A percentile compares a stretch with the other conserved stretches of the same genome.
These are phyloP conservation scores for Neurospora sp. DNA, from an alignment of 495 filamentous ascomycete genomes.

Conservation along the genomic window DNA sequence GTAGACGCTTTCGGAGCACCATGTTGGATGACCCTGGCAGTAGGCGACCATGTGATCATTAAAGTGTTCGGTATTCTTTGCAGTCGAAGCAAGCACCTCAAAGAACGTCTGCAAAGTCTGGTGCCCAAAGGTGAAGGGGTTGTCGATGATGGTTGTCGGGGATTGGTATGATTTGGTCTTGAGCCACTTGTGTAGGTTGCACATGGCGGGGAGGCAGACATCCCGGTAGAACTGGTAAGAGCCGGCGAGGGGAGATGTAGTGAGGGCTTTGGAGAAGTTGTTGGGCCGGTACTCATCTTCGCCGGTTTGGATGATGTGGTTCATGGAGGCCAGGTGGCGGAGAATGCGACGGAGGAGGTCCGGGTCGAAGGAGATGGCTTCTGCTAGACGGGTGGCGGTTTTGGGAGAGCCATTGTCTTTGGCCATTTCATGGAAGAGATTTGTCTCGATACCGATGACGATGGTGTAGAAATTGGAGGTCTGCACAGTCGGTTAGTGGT, in stretches of 20 bases:
- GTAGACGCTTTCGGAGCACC: slow-evolving; percentile 40
- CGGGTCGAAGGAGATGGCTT: slow-evolving; percentile 5
- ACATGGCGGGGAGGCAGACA: slow-evolving; percentile 9
- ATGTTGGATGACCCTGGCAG: slow-evolving; percentile 37
- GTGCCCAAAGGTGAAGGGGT: slow-evolving; percentile 21
- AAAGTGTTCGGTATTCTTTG: slow-evolving; percentile 27
- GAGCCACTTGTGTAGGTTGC: slow-evolving; percentile 13
- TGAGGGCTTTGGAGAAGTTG: slow-evolving; percentile 32
- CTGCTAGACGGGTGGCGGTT: slow-evolving; percentile 5
- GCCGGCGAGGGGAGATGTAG: slow-evolving; percentile 17
- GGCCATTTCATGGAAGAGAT: slow-evolving; percentile 10
- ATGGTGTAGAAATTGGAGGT: slow-evolving; percentile 6
- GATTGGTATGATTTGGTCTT: slow-evolving; percentile 16
- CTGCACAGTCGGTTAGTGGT: not conserved
- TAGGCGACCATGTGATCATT: slow-evolving; percentile 44
- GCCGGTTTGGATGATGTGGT: slow-evolving; percentile 34
- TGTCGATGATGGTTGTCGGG: slow-evolving; percentile 17
- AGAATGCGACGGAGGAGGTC: slow-evolving; percentile 25
- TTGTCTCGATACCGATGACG: slow-evolving; percentile 7
- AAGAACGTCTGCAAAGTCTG: slow-evolving; percentile 20
- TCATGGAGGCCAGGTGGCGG: slow-evolving; percentile 42
- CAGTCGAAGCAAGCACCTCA: slow-evolving; percentile 16
- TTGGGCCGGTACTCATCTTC: slow-evolving; percentile 35
- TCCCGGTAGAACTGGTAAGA: slow-evolving; percentile 17
- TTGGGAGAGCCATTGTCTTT: slow-evolving; percentile 8